Base-by-base conservation (phyloP, 257 asterid species). In the Nicotiana knightiana region DNA sequence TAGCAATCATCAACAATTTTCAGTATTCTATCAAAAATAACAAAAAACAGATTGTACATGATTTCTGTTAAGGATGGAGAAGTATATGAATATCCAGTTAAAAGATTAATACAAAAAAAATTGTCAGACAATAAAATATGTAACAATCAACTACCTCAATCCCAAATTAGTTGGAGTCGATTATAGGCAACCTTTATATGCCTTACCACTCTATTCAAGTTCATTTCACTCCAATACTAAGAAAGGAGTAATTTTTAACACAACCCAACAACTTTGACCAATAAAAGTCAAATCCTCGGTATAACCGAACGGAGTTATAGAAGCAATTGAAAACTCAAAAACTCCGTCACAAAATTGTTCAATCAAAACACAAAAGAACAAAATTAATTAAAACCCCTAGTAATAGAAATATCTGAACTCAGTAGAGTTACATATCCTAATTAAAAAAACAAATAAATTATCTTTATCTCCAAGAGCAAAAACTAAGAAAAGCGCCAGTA, bases 281-380 rank as follows among this genome's bases (percentile, higher is more conserved):
- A 68, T 37, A 68, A 67, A 37, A 68, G 77, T 68, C 77, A n/a
- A 68, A n/a, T 68, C 32, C 55, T 37, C 32, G 77, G 21, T 37
- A 68, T 37, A 32, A 68, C 32, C 55, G 10, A 68, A 17, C 10
- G 21, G 21, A 68, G 55, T 68, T 66, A 16, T 16, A 4, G 30
- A 67, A 37, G 76, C 16, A 67, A 67, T 53, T 67, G 57, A 68
- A 68, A 39, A 68, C n/a, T 68, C 77, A 68, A 68, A n/a, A 68
- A n/a, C 11, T 68, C 33, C 9, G 57, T 10, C 77, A 39, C 9
- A 68, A 39, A 68, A 18, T 39, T 5, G 5, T n/a, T 55, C 77
- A 70, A 70, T 70, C 58, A 48, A 39, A 70, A n/a, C 33, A 68
- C 57, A n/a, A 68, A 68, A 5, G 32, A 68, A 39, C 58, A 70